Conservation (phyloP, 345 rosid genomes). For the Cardamine chenopodiifolia region DNA sequence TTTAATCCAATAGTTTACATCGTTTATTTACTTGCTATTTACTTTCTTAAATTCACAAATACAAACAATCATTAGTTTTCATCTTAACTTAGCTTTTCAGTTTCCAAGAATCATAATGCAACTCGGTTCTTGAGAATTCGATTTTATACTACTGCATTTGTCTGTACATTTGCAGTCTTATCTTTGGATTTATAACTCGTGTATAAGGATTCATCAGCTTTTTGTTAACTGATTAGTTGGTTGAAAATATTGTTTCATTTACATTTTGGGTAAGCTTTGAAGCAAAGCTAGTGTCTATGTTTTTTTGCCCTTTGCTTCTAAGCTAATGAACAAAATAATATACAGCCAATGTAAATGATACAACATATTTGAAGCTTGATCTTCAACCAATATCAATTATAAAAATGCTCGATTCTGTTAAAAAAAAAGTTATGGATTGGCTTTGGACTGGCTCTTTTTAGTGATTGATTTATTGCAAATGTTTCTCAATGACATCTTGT, state of each 20-base stretch:
- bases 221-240: neutral
- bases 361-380: neutral
- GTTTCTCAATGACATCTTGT: conserved; percentile 3
- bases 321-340: conserved; percentile 16
- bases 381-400: neutral
- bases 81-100: too few relatives aligned
- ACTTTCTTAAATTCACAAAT: too few relatives aligned
- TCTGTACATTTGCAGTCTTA: too few relatives aligned
- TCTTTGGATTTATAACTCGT: too few relatives aligned
- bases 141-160: too few relatives aligned
- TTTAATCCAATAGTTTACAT: too few relatives aligned
- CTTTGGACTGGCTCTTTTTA: conserved; percentile 9
- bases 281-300: conserved; percentile 18
- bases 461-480: conserved; percentile 10
- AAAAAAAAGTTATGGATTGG: neutral
- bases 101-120: too few relatives aligned
- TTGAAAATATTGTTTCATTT: neutral
- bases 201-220: neutral
- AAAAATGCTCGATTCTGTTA: neutral
- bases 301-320: neutral
- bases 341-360: neutral
- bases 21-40: too few relatives aligned
- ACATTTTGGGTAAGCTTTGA: conserved; percentile 24
- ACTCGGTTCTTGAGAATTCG: too few relatives aligned
- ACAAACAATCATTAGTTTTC: too few relatives aligned